A percentile compares a stretch with the other conserved stretches of the same genome.
These are phyloP conservation scores for Boletus sensibilis DNA, from an alignment of 768 basidiomycete genomes.

Conservation along the genomic window DNA sequence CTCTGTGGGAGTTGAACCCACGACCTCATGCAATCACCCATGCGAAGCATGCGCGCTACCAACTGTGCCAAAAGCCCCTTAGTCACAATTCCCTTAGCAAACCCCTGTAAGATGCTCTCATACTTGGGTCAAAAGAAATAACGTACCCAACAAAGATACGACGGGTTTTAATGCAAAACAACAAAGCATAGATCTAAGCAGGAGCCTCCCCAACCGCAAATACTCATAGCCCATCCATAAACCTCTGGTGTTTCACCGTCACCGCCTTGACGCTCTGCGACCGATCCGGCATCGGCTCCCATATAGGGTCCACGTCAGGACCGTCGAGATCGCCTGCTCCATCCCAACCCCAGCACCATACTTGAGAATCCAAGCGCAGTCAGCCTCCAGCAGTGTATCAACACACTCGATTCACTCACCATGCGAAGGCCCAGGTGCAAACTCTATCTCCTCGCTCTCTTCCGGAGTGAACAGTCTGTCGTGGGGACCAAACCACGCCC, in stretches of 20 bases:
- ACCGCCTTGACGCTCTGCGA: conserved; percentile 60
- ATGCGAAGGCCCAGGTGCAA: conserved; percentile 77
- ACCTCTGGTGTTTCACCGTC: conserved; percentile 65
- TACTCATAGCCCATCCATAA: conserved; percentile 25
- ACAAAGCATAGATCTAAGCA: conserved; percentile 18
- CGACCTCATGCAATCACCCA: conserved; percentile 48
- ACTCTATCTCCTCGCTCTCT: conserved; percentile 75
- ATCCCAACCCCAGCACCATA: conserved; percentile 99
- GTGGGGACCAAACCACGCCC: conserved; percentile 98
- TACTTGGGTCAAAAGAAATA: not conserved
- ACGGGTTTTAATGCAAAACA: not conserved
- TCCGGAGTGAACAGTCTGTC: conserved; percentile 91
- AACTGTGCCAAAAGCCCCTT: conserved; percentile 55
- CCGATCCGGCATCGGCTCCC: conserved; percentile 80
- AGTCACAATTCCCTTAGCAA: rapidly evolving
- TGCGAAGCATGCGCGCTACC: conserved; percentile 65
- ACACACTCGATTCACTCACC: conserved; percentile 45
- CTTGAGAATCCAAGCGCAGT: conserved; percentile 40
- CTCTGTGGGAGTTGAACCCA: conserved; percentile 53
- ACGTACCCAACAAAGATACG: too few species aligned
- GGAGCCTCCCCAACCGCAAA: not conserved
- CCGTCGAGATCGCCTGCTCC: conserved; percentile 97
- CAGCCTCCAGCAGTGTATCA: not conserved
- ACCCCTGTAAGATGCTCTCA: not conserved
- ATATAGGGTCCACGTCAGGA: conserved; percentile 96